These are phyloP conservation scores for Emmonsia crescens DNA, from an alignment of 2,329 filamentous ascomycete species.

Conservation along the genomic window DNA sequence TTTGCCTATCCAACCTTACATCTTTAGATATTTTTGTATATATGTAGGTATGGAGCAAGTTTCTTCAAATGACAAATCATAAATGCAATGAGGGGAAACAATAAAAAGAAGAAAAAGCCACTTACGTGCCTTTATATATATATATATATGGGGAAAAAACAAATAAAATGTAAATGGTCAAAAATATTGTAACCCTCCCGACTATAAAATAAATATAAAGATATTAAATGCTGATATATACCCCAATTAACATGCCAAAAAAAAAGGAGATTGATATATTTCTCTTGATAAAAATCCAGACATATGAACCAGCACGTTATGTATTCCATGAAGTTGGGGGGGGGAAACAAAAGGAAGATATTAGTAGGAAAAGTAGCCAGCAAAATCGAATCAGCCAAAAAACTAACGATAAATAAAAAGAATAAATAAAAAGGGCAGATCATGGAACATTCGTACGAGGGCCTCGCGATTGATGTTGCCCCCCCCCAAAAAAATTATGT, in stretches of 20 bases:
- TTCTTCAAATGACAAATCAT: no score
- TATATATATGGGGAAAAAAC: no score
- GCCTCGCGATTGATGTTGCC: no score
- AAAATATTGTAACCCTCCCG: no score
- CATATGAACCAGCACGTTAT: neutral
- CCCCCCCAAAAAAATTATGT: no score
- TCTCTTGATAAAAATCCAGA: neutral
- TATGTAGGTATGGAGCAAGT: no score
- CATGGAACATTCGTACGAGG: neutral
- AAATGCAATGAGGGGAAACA: no score
- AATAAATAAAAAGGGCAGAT: neutral
- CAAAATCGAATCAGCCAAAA: neutral
- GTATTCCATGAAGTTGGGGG: neutral
- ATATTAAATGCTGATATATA: neutral
- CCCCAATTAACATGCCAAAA: neutral
- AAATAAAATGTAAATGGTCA: no score
- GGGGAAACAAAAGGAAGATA: neutral
- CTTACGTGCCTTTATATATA: no score
- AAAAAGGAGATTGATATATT: neutral
- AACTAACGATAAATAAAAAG: neutral
- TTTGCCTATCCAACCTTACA: no score
- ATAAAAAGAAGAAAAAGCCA: no score
- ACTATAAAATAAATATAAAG: neutral
- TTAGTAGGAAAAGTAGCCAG: neutral
- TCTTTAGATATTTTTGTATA: no score